Evolutionary conservation across 805 yeast species (phyloP).

Genomic region (Grigorovia yakushimaensis): DNA sequence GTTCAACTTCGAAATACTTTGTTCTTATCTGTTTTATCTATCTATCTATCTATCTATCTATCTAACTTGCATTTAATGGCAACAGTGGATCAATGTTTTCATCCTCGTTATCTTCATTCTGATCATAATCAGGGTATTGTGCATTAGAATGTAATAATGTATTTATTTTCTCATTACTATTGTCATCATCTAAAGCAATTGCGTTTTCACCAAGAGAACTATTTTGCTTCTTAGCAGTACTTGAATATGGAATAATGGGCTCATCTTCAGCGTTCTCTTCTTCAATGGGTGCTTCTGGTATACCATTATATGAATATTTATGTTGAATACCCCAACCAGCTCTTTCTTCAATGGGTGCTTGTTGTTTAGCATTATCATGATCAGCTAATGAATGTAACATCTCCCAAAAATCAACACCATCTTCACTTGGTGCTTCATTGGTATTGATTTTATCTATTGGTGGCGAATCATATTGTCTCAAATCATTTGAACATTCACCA

Average conservation of each 20-base stretch:
- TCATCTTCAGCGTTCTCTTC: not conserved
- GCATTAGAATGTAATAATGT: not conserved
- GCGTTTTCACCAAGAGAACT: not conserved
- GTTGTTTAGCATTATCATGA: not conserved
- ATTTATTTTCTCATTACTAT: not conserved
- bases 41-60: not conserved
- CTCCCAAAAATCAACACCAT: constrained; percentile 64
- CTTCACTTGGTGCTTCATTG: constrained; percentile 33
- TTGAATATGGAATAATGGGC: not conserved
- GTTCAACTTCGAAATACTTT: too few relatives aligned
- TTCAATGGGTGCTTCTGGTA: not conserved
- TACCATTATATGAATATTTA: not conserved
- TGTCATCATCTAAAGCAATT: not conserved
- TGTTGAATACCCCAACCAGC: not conserved
- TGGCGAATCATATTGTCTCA: not conserved
- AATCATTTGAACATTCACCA: not conserved
- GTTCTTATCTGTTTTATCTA: too few relatives aligned
- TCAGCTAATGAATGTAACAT: constrained; percentile 50
- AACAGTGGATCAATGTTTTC: constrained; percentile 4
- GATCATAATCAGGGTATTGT: not conserved
- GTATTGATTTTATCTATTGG: not conserved
- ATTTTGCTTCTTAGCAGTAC: not conserved
- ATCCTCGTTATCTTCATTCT: not conserved
- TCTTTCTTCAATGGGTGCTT: not conserved
- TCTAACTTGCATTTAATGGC: constrained; percentile 5